Conservation (phyloP, 2,329 filamentous ascomycete species). For the Diplodia mutila region DNA sequence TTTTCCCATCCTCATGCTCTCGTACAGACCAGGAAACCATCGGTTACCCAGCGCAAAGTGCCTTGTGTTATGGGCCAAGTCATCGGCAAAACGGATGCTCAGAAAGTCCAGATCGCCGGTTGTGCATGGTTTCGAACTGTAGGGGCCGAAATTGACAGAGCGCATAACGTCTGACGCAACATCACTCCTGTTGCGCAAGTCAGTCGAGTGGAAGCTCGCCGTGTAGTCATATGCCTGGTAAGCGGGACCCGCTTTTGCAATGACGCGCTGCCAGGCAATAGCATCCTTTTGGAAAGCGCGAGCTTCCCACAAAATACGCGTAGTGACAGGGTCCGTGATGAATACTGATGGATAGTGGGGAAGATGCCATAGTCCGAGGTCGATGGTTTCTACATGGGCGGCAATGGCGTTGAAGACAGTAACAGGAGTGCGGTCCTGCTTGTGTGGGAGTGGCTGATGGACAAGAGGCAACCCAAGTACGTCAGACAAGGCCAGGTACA, state of each 20-base stretch:
- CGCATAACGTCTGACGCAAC: not conserved
- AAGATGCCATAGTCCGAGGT: not conserved
- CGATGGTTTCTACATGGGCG: not conserved
- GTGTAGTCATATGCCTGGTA: constrained; percentile 7
- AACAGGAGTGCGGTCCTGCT: not conserved
- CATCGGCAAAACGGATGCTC: not conserved
- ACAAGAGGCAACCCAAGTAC: not conserved
- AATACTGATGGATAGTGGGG: not conserved
- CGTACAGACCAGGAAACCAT: not conserved
- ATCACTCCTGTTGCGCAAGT: not conserved
- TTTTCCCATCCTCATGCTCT: not conserved
- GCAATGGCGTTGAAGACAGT: not conserved
- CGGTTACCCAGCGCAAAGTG: not conserved
- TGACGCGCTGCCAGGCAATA: not conserved
- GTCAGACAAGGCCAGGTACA: not conserved
- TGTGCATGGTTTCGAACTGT: not conserved
- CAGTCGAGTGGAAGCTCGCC: not conserved
- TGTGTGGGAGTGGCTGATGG: not conserved
- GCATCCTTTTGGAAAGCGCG: not conserved
- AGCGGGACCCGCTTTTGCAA: not conserved
- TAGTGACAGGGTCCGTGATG: not conserved
- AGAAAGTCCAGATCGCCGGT: not conserved
- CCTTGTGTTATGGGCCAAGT: not conserved
- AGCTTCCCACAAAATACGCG: not conserved
- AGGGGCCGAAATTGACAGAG: not conserved